Evolutionary conservation across 1,139 yeast genomes (phyloP).

Genomic region (Zygosaccharomyces sapae): DNA sequence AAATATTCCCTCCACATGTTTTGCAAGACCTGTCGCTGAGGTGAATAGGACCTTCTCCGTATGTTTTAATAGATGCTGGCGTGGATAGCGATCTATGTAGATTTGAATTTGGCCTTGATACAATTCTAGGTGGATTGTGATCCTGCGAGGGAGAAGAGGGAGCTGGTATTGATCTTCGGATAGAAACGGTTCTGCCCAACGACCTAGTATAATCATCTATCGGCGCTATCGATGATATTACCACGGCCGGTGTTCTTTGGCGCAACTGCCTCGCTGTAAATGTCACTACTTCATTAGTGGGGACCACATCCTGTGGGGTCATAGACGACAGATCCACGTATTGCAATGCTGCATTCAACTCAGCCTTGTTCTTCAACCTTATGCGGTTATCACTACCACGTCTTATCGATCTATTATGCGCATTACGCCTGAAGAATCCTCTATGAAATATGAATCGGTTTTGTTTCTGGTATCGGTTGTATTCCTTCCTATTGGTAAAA

Average conservation of each 20-base stretch:
- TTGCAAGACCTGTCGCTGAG: constrained; percentile 7
- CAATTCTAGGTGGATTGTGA: background rate
- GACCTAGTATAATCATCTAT: constrained; percentile 4
- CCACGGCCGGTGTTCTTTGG: constrained; percentile 8
- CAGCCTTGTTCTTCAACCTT: constrained; percentile 9
- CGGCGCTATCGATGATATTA: constrained; percentile 7
- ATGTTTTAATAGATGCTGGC: constrained; percentile 14
- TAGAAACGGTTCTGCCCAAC: constrained; percentile 2
- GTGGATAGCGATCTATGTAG: constrained; percentile 9
- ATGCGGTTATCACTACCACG: constrained; percentile 1
- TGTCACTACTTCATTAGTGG: constrained; percentile 3
- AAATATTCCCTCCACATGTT: constrained; percentile 14
- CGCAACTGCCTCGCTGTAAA: constrained; percentile 8
- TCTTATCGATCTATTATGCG: background rate
- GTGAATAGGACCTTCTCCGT: constrained; percentile 9
- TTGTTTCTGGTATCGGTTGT: constrained; percentile 14
- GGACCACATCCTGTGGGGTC: constrained; percentile 8
- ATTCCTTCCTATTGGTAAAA: constrained; percentile 24
- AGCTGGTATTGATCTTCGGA: constrained; percentile 1
- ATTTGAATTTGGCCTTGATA: background rate
- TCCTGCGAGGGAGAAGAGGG: background rate
- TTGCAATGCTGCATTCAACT: constrained; percentile 10
- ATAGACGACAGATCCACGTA: constrained; percentile 11
- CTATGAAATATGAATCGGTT: constrained; percentile 27
- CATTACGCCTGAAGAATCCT: constrained; percentile 26